A percentile compares a stretch with the other conserved stretches of the same genome.
Evolutionary conservation across 495 filamentous ascomycete genomes (phyloP).

Genomic region (Penicillium ochrochloron): DNA sequence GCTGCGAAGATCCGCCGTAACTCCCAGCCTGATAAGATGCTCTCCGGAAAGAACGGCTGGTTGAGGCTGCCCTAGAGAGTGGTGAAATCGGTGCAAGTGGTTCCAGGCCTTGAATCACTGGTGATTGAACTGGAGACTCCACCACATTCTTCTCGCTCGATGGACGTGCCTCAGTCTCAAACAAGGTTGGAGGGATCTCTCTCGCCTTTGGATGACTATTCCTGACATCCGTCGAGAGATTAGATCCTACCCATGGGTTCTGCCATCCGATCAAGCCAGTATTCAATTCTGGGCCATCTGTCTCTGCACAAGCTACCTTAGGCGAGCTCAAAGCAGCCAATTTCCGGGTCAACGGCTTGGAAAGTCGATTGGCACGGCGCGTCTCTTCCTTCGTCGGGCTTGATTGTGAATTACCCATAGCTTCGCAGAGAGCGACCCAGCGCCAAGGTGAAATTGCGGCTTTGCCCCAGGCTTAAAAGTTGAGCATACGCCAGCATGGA

Average conservation of each 20-base stretch:
- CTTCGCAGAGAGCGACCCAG: constrained; percentile 21
- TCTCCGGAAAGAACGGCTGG: constrained; percentile 23
- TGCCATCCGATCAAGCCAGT: constrained; percentile 36
- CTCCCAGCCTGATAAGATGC: constrained; percentile 33
- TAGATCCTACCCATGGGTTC: constrained; percentile 35
- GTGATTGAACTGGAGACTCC: constrained; percentile 1
- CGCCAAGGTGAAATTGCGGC: constrained; percentile 18
- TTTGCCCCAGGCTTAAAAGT: constrained; percentile 20
- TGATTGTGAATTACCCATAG: constrained; percentile 48
- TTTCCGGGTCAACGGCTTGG: constrained; percentile 47
- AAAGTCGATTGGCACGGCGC: constrained; percentile 45
- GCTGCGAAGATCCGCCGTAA: constrained; percentile 19
- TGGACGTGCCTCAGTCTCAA: constrained; percentile 21
- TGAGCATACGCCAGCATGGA: constrained; percentile 23
- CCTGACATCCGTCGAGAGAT: constrained; percentile 22
- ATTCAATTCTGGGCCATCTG: constrained; percentile 17
- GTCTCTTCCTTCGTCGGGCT: constrained; percentile 42
- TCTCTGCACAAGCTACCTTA: constrained; percentile 5
- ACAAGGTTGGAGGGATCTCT: constrained; percentile 28
- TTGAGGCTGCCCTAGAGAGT: constrained; percentile 23
- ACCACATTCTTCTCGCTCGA: constrained; percentile 10
- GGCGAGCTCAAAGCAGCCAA: constrained; percentile 16
- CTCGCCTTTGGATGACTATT: constrained; percentile 15
- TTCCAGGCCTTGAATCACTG: constrained; percentile 4
- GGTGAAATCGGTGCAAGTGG: constrained; percentile 6